Evolutionary conservation across 139 green algal species (phyloP).

Genomic region (Chlorella sp.): DNA sequence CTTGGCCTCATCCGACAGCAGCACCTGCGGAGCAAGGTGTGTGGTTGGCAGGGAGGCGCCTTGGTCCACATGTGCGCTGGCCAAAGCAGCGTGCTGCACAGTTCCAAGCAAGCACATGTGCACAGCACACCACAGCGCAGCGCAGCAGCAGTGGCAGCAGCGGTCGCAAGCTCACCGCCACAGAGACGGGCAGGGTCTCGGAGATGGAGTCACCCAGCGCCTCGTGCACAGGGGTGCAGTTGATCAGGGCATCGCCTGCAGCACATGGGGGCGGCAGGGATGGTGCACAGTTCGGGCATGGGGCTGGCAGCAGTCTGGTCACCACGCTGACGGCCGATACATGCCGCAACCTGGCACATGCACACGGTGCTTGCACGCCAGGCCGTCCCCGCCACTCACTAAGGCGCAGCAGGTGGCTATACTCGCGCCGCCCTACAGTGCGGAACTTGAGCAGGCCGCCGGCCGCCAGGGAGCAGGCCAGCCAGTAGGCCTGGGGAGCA

Average conservation of each 20-base stretch:
- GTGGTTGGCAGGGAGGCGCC: too few relatives aligned
- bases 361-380: too few relatives aligned
- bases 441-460: slow-evolving; percentile 62
- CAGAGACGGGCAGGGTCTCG: slow-evolving; percentile 54
- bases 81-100: too few relatives aligned
- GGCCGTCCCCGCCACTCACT: not conserved
- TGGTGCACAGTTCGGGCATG: too few relatives aligned
- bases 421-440: slow-evolving; percentile 49
- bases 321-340: too few relatives aligned
- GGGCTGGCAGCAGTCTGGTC: too few relatives aligned
- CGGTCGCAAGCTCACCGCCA: slow-evolving; percentile 15
- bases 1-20: slow-evolving; percentile 67
- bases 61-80: too few relatives aligned
- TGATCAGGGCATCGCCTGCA: slow-evolving; percentile 54
- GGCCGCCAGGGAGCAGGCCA: slow-evolving; percentile 52
- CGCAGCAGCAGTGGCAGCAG: too few relatives aligned
- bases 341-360: too few relatives aligned
- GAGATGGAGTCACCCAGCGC: slow-evolving; percentile 49
- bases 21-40: not conserved
- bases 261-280: too few relatives aligned
- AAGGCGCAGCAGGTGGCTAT: slow-evolving; percentile 53
- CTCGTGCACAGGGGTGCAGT: slow-evolving; percentile 48
- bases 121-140: too few relatives aligned
- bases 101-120: too few relatives aligned
- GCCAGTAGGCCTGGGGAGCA: slow-evolving; percentile 57